Percentiles rank a stretch among this genome's conserved stretches.
These are phyloP conservation scores for Xylaria polymorpha DNA, from an alignment of 2,329 filamentous ascomycete genomes.

Conservation along the genomic window DNA sequence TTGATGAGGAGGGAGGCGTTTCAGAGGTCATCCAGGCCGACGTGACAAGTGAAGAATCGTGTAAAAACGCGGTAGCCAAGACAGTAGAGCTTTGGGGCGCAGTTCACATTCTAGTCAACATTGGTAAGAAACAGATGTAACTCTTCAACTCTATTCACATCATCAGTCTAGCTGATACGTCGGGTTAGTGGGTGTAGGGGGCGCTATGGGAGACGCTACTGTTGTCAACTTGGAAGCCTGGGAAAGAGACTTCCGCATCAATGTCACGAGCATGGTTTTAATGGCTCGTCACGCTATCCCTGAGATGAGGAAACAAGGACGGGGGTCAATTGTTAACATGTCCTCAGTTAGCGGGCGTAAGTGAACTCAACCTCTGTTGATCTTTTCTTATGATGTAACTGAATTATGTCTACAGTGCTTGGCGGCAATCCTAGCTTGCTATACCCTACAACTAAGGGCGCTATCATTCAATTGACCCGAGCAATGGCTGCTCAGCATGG, in stretches of 20 bases:
- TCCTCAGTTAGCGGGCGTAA: conserved; percentile 49
- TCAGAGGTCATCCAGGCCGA: conserved; percentile 46
- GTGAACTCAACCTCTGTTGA: not conserved
- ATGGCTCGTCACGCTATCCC: conserved; percentile 51
- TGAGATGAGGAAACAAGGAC: conserved; percentile 49
- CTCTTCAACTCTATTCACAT: not conserved
- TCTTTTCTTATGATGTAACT: not conserved
- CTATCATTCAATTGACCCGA: conserved; percentile 46
- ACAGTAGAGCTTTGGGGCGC: conserved; percentile 44
- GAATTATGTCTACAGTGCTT: conserved; percentile 28
- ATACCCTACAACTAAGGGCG: conserved; percentile 52
- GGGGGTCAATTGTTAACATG: conserved; percentile 54
- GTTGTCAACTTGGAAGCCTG: conserved; percentile 47
- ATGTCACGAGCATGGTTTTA: conserved; percentile 53
- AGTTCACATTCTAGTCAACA: conserved; percentile 48
- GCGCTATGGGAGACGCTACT: conserved; percentile 49
- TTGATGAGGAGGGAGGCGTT: conserved; percentile 45
- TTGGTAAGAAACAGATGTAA: conserved; percentile 36
- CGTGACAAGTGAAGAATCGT: conserved; percentile 44
- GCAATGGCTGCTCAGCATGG: conserved; percentile 42
- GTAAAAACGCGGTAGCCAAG: conserved; percentile 39
- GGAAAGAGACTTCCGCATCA: conserved; percentile 50
- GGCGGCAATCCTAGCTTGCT: conserved; percentile 47
- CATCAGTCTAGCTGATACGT: not conserved
- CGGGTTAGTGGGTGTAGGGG: conserved; percentile 49